Conservation (phyloP, 2,329 filamentous ascomycete species). For the Rugonectria rugulosa region DNA sequence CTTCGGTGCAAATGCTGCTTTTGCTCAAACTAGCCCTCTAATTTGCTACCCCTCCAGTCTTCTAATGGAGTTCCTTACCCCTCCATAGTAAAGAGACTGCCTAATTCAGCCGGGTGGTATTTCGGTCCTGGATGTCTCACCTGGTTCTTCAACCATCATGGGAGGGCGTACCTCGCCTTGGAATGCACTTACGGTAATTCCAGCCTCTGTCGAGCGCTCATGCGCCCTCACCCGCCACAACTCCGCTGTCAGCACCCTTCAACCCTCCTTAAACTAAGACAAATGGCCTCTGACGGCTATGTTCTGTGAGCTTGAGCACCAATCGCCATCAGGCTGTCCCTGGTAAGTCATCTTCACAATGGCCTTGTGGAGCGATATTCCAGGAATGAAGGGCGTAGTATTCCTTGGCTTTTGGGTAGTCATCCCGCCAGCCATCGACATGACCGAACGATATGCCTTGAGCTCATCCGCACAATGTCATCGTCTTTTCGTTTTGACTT, state of each 20-base stretch:
- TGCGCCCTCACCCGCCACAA: slow-evolving; percentile 27
- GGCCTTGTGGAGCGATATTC: slow-evolving; percentile 31
- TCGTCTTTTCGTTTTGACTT: slow-evolving; percentile 17
- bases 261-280: slow-evolving; percentile 36
- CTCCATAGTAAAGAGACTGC: slow-evolving; percentile 8
- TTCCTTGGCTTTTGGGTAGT: slow-evolving; percentile 26
- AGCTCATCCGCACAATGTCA: slow-evolving; percentile 17
- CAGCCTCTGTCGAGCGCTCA: slow-evolving; percentile 24
- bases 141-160: slow-evolving; percentile 12
- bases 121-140: slow-evolving; percentile 35
- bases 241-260: slow-evolving; percentile 11
- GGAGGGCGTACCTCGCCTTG: slow-evolving; percentile 29
- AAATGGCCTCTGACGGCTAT: slow-evolving; percentile 44
- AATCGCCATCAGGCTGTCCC: slow-evolving; percentile 22
- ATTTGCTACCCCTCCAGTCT: slow-evolving; percentile 15
- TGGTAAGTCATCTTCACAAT: slow-evolving; percentile 32
- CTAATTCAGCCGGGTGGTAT: slow-evolving; percentile 24
- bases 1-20: not conserved
- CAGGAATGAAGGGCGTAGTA: slow-evolving; percentile 51
- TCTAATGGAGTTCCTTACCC: slow-evolving; percentile 9
- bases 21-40: not conserved
- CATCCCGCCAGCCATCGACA: slow-evolving; percentile 42
- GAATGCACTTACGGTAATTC: slow-evolving; percentile 37
- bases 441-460: slow-evolving; percentile 34
- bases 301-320: slow-evolving; percentile 24